Base-by-base conservation (phyloP, 2,329 filamentous ascomycete genomes). In the Cercospora nicotianae region DNA sequence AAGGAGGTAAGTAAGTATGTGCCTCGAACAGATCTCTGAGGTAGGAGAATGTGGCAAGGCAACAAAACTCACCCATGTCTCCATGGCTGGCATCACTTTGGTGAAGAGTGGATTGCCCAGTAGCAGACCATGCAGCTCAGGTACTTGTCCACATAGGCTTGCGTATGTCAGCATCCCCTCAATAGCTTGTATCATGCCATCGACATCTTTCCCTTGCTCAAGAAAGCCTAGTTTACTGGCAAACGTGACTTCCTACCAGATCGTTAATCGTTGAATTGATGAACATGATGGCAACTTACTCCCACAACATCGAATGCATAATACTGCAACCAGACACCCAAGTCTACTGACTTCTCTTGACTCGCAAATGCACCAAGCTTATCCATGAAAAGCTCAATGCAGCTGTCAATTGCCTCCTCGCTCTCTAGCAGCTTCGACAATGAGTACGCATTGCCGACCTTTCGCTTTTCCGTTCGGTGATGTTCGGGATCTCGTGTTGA, bases 391-490 rank as follows among this genome's bases (percentile, higher is more conserved):
- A 59, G 55, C 18, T 36, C 55, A 36, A 59, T 59, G 8, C 55
- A 59, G n/a, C 31, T 23, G n/a, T 59, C 30, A 8, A 59, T 36
- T 5, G 55, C 55, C 3, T 28, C n/a, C 55, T 60, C 55, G 12
- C 28, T 66, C 60, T 69, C 55, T 3, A 70, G 55, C 3, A 72
- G 36, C 8, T 31, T 28, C 16, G 36, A 42, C 26, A 72, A 45
- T 18, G 28, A 63, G 53, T 69, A 72, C 18, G 69, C 66, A 58
- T 63, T 64, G 42, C 59, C 68, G 23, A 69, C 33, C 53, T 62
- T 66, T 20, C 36, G 51, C 51, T 79, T 80, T 4, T 81, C 77
- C n/a, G 69, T 74, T 0, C 80, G 78, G 67, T 83, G 81, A 20
- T 80, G 79, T 0, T 62, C 72, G 63, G 82, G 79, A 51, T 81